Evolutionary conservation across 345 rosid species (phyloP).

Genomic region (Cardamine chenopodiifolia): DNA sequence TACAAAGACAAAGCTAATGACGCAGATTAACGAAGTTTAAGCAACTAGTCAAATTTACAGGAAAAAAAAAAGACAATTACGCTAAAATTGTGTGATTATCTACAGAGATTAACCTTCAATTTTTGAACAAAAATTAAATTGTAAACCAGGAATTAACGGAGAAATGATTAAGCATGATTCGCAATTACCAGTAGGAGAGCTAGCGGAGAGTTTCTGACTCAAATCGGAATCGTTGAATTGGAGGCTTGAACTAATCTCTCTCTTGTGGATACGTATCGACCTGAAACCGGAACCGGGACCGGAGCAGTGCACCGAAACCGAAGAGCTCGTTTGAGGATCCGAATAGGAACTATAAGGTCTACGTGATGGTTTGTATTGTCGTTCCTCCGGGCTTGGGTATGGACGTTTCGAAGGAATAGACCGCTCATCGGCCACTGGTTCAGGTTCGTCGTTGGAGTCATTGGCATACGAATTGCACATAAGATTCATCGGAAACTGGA

Average conservation of each 20-base stretch:
- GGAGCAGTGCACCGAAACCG: too few relatives aligned
- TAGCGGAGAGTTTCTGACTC: conserved; percentile 11
- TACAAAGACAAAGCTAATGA: background rate
- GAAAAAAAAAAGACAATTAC: too few relatives aligned
- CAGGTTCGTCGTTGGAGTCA: conserved; percentile 43
- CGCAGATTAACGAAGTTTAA: background rate
- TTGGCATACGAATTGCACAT: conserved; percentile 36
- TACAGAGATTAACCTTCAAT: background rate
- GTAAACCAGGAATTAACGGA: background rate
- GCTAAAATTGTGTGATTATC: background rate
- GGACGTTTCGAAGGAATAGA: conserved; percentile 37
- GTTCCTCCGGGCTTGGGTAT: conserved; percentile 29
- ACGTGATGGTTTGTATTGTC: background rate
- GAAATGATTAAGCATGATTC: background rate
- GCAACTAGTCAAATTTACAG: background rate
- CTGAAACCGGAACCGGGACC: conserved; percentile 57
- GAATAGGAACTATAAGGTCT: background rate
- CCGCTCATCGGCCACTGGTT: background rate
- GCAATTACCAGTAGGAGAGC: conserved; percentile 48
- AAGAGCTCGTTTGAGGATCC: conserved; percentile 44
- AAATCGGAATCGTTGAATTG: conserved; percentile 18
- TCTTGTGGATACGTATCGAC: conserved; percentile 72
- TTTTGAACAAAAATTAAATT: conserved; percentile 3
- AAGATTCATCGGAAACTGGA: conserved; percentile 39
- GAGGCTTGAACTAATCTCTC: conserved; percentile 54